Evolutionary conservation across 2,329 filamentous ascomycete genomes (phyloP).

Genomic region (Verticillium tricorpus): DNA sequence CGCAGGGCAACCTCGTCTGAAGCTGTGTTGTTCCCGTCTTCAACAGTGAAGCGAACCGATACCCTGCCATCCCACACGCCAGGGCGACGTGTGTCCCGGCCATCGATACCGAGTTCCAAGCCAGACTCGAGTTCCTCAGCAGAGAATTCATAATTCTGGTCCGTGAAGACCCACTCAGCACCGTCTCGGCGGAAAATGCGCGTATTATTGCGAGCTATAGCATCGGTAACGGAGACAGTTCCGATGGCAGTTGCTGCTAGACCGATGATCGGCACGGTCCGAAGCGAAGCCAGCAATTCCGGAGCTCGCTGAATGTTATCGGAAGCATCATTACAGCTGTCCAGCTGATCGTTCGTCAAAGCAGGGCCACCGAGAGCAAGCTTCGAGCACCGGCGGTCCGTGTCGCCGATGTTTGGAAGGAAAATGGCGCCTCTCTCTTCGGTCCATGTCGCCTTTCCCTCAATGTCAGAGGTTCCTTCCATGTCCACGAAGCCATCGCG

Average conservation of each 20-base stretch:
- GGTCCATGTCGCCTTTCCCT: conserved; percentile 20
- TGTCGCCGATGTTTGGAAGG: conserved; percentile 30
- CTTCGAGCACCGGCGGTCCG: conserved; percentile 21
- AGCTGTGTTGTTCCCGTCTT: conserved; percentile 9
- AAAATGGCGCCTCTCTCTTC: conserved; percentile 24
- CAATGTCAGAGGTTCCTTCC: conserved; percentile 11
- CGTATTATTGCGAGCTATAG: conserved; percentile 15
- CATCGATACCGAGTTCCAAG: conserved; percentile 30
- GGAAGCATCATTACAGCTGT: conserved; percentile 29
- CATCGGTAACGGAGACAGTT: conserved; percentile 6
- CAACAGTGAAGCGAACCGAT: conserved; percentile 22
- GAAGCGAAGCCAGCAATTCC: conserved; percentile 24
- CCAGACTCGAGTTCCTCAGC: conserved; percentile 20
- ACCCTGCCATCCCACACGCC: conserved; percentile 22
- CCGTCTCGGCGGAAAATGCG: conserved; percentile 20
- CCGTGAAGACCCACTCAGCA: conserved; percentile 20
- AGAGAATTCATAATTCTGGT: conserved; percentile 21
- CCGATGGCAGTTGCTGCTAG: too few species aligned
- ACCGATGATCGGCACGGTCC: conserved; percentile 20
- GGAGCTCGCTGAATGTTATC: conserved; percentile 25
- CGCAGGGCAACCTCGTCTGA: conserved; percentile 25
- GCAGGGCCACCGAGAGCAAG: conserved; percentile 7
- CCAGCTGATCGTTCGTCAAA: conserved; percentile 20
- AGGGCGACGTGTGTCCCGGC: conserved; percentile 19
- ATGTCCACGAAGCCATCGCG: conserved; percentile 27